Base-by-base conservation (phyloP, 1,284 basidiomycete genomes). In the Fistulinella cinereoalba region DNA sequence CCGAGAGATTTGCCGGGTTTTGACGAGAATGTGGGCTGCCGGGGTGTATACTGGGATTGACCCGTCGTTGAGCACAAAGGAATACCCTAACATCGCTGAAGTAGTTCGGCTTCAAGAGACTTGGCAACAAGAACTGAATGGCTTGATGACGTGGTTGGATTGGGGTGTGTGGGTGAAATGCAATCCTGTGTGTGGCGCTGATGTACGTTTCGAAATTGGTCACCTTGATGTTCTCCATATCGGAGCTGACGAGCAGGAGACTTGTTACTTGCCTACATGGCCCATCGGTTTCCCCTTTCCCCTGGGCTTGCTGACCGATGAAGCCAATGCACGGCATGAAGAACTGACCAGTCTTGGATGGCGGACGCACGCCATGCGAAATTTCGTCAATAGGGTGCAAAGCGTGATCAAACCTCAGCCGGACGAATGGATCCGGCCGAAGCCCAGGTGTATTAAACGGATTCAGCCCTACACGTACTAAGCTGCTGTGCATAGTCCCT, bases 181-280 rank as follows among this genome's bases (percentile, higher is more conserved):
- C 25, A 44, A 53, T 13, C 69, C 71, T 13, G 53, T 43, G 2
- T 75, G 72, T 49, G 47, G 49, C 7, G 41, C 46, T 16, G 62
- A 70, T 51, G 72, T 71, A 36, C 16, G n/a, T n/a, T n/a, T n/a
- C n/a, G n/a, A n/a, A n/a, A n/a, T n/a, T n/a, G n/a, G 61, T 56
- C 23, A 12, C 1, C 34, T 11, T n/a, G n/a, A 13, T 16, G 31
- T 29, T 8, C n/a, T 33, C 28, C n/a, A n/a, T n/a, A 12, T 24
- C 38, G 15, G n/a, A 7, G 11, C 3, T 29, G n/a, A n/a, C 10
- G 8, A 24, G n/a, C 43, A 77, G 75, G 72, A 74, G 56, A 67
- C 70, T 44, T 77, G 75, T 36, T 71, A 71, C 43, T 47, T 77
- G 19, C 74, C 75, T 22, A 73, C 71, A 0, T 77, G 73, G 72